Evolutionary conservation across 2,329 filamentous ascomycete species (phyloP).

Genomic region (Nigrospora sphaerica): DNA sequence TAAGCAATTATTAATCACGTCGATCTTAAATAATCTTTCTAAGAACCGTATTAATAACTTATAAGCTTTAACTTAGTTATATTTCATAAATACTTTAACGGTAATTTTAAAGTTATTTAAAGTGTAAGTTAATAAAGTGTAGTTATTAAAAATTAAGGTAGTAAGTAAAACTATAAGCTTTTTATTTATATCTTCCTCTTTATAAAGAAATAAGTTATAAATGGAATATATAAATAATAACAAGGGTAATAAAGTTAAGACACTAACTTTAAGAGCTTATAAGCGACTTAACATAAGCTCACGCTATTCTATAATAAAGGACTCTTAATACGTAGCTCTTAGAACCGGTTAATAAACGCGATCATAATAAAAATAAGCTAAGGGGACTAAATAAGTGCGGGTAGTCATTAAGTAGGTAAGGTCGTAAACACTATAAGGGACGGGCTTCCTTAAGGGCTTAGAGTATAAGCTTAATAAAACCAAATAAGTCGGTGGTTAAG

Average conservation of each 20-base stretch:
- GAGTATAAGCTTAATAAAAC: neutral
- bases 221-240: neutral
- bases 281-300: too few relatives aligned
- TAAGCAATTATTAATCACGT: neutral
- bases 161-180: neutral
- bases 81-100: neutral
- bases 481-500: neutral
- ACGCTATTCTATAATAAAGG: neutral
- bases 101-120: neutral
- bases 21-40: neutral
- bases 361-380: neutral
- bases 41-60: neutral
- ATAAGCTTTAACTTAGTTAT: too few relatives aligned
- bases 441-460: neutral
- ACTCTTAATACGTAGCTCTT: neutral
- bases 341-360: neutral
- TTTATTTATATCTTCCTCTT: neutral
- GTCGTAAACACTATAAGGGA: neutral
- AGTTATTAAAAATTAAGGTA: neutral
- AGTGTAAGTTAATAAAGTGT: neutral
- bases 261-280: too few relatives aligned
- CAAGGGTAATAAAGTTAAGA: neutral
- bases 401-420: neutral
- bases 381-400: too few relatives aligned
- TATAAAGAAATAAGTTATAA: neutral